Base-by-base conservation (phyloP, 805 yeast species). In the Phaffomyces thermotolerans region DNA sequence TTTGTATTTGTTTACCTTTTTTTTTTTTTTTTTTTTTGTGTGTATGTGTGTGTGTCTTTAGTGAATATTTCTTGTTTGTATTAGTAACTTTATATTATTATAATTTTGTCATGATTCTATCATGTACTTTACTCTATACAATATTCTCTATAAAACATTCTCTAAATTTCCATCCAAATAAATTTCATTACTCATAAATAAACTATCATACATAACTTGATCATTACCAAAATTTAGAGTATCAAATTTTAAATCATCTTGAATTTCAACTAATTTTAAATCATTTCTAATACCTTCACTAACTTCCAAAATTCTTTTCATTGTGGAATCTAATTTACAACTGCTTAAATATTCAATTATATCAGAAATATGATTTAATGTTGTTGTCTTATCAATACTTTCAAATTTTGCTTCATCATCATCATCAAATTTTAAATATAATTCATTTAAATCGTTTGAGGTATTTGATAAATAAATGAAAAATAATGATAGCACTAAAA, bases 241-340 rank as follows among this genome's bases (percentile, higher is more conserved):
- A 29, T 57, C 56, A 15, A 56, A 48, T 31, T 42, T 43, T 20
- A 53, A 45, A 40, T 52, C 50, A 34, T 59, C 60, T 24, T 59
- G 55, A 9, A 58, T 39, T 9, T 52, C 54, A 17, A 62, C 55
- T 6, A 69, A 60, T 31, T 73, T 73, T 12, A 71, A 51, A 52
- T 71, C 75, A 37, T 64, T 65, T 29, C 66, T 52, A 18, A 71
- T 52, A 3, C 72, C 68, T 42, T 68, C 70, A 25, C 67, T 61
- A 15, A 70, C 65, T 48, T 69, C 74, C 43, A 68, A 60, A 37
- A 69, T 63, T 49, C 73, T 55, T 45, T 62, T 59, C 63, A 68
- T 69, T 3, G 75, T 68, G 4, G 72, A 67, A 46, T 69, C 74
- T 34, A 54, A 38, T 63, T 56, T 59, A 8, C 52, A 42, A 15